Evolutionary conservation across 148 eudicot species (phyloP).

Genomic region (Rhododendron henanense): DNA sequence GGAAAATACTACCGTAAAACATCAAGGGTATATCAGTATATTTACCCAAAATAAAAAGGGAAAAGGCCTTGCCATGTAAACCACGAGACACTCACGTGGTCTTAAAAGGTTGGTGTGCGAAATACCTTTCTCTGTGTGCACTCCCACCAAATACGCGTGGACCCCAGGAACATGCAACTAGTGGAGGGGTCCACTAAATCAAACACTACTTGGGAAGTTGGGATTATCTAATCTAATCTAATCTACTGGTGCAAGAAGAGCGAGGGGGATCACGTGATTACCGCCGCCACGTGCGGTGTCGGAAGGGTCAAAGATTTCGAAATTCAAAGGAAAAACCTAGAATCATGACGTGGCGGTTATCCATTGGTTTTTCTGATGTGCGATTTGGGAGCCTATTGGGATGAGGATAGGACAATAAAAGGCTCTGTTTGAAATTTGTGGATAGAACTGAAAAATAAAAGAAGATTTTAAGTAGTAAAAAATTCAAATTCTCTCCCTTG

Average conservation of each 20-base stretch:
- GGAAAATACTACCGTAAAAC: not conserved
- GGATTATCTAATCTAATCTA: too few relatives aligned
- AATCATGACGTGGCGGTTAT: not conserved
- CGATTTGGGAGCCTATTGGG: not conserved
- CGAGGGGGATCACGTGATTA: slow-evolving; percentile 3
- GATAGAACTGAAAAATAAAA: too few relatives aligned
- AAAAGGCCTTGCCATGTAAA: not conserved
- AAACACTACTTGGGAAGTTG: not conserved
- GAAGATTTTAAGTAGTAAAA: too few relatives aligned
- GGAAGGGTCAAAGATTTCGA: slow-evolving; percentile 13
- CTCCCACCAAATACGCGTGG: too few relatives aligned
- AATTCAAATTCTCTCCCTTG: too few relatives aligned
- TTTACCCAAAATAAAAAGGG: not conserved
- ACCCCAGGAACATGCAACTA: not conserved
- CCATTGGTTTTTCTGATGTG: slow-evolving; percentile 1
- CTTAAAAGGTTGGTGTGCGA: not conserved
- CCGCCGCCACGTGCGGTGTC: slow-evolving; percentile 31
- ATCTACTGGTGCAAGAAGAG: not conserved
- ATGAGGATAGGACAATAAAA: too few relatives aligned
- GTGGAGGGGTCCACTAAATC: not conserved
- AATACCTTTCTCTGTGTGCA: too few relatives aligned
- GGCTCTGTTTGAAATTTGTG: too few relatives aligned
- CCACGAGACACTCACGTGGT: not conserved
- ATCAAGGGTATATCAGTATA: not conserved
- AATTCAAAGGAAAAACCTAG: not conserved